Base-by-base conservation (phyloP, 495 filamentous ascomycete genomes). In the Penicillium arizonense region DNA sequence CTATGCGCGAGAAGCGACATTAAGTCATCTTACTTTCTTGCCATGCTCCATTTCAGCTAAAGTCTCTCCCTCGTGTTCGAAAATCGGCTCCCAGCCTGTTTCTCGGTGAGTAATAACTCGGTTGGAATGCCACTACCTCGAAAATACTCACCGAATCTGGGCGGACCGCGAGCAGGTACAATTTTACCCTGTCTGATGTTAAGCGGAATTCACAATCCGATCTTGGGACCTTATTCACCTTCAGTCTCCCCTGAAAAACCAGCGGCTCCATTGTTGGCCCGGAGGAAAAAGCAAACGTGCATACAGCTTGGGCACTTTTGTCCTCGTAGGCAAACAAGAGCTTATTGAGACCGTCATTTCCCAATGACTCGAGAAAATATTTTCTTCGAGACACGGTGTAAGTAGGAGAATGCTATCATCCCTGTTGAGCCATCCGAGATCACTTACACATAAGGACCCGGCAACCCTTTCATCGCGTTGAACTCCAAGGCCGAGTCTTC, bases 401-500 rank as follows among this genome's bases (percentile, higher is more conserved):
- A 44, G 26, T 26, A 37, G 34, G 14, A 1, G 39, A 42, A 44
- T n/a, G n/a, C 11, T 50, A 10, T 46, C 18, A 34, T 40, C 14
- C 13, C 37, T 28, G 11, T 14, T 37, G 26, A 14, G 21, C 23
- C 20, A 23, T 41, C 33, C 39, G 12, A 39, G 28, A 38, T 13
- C 7, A 73, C 83, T 21, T 75, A 96, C 91, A 96, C 87, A 68
- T 96, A 96, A 16, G 91, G 89, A 1, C 91, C 91, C 11, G 91
- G 92, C 40, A 96, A 72, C 13, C 86, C 87, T 20, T 86, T 81
- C 53, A 94, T 74, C 11, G 90, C 90, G 64, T 87, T 83, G 68
- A 96, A 96, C 73, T 88, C 90, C 34, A 96, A 74, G 64, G 85
- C 88, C 10, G 91, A 96, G 71, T 96, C 91, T 69, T 96, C 91